A percentile compares a stretch with the other conserved stretches of the same genome.
Conservation (phyloP, 176 grass and related monocot species). For the Raddia guianensis region DNA sequence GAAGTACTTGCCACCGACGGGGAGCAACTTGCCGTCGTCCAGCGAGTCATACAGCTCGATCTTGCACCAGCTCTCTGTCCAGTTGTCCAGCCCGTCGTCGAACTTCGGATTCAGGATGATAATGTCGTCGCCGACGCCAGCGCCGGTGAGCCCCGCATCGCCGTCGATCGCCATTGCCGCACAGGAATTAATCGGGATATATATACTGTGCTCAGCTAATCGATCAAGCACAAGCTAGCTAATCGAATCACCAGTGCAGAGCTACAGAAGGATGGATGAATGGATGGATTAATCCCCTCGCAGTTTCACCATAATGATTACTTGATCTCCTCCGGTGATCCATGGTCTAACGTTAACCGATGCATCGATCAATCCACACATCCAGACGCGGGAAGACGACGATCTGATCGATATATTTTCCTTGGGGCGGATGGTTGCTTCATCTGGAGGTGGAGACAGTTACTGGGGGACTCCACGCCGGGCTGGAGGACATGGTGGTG, state of each 20-base stretch:
- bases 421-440: slow-evolving; percentile 71
- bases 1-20: slow-evolving; percentile 74
- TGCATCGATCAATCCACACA: not conserved
- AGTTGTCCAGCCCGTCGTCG: slow-evolving; percentile 72
- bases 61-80: slow-evolving; percentile 82
- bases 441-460: slow-evolving; percentile 1
- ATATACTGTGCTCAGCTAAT: not conserved
- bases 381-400: not conserved
- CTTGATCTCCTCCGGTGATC: slow-evolving; percentile 25
- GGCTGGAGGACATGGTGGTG: too few relatives aligned
- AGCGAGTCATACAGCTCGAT: slow-evolving; percentile 71
- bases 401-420: slow-evolving; percentile 17
- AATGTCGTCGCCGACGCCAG: slow-evolving; percentile 52
- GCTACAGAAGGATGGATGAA: not conserved
- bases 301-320: slow-evolving; percentile 37
- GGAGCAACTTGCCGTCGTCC: slow-evolving; percentile 71
- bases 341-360: not conserved
- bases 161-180: slow-evolving; percentile 39
- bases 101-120: slow-evolving; percentile 92
- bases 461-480: too few relatives aligned
- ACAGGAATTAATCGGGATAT: not conserved
- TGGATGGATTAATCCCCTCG: too few relatives aligned
- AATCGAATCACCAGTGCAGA: slow-evolving; percentile 21
- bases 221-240: slow-evolving; percentile 21
- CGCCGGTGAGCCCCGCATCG: not conserved